Evolutionary conservation across 192 early-diverging fungal genomes (phyloP), one percentile per base, ranked within the genome.

Genomic region (Coemansia sp.): DNA sequence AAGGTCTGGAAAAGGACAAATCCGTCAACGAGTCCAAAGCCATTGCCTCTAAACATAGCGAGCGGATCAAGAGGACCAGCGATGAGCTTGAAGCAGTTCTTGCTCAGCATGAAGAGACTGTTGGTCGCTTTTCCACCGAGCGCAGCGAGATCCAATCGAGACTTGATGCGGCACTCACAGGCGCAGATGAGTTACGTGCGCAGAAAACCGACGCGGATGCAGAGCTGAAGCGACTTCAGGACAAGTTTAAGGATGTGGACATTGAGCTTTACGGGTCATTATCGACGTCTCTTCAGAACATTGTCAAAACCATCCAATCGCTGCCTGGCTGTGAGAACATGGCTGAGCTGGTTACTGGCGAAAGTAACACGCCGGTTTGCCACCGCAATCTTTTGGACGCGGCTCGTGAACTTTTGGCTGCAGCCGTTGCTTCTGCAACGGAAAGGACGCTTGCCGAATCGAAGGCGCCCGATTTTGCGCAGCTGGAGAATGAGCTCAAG

Each of bases 1-100:
- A 81, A 53, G 29, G 61, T 9, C 19, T 69, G 53, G 65, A 81
- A 20, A 81, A 73, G 60, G 79, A 81, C 36, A 67, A 66, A 11
- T 25, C 65, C 0, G 15, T 76, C 36, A 53, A 73, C 67, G 50
- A 62, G 38, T 33, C 66, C 19, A 59, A 71, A 35, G 40, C 48
- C 38, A 35, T 42, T 3, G 66, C 58, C 9, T 29, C 65, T 5
- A 58, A 62, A 22, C 56, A 74, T 5, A 38, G 53, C 17, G 58
- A 54, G 10, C 57, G 57, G 4, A 61, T 65, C 14, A 38, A 29
- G 23, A 50, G 53, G 14, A 67, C 71, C 36, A 53, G 67, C 65
- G 14, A 43, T 4, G 61, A 66, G 20, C 43, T 70, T 43, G 59
- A 73, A 2, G n/a, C 62, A 33, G 64, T 48, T 0, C 33, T 41